Conservation (phyloP, 2,329 filamentous ascomycete species). For the Pestalotiopsis sp. region DNA sequence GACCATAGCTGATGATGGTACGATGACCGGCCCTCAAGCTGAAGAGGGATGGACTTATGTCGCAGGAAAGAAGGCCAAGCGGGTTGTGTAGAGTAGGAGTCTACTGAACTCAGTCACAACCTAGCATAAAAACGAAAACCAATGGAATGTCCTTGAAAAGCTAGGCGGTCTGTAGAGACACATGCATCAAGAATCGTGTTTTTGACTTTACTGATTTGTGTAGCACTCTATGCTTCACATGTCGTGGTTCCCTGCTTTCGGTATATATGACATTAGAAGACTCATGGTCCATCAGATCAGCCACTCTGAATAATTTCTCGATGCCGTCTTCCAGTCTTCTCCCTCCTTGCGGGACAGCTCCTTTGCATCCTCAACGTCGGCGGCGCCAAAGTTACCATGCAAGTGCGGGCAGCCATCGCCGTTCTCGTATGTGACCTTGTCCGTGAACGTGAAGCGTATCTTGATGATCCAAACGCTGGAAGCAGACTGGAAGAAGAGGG, state of each 20-base stretch:
- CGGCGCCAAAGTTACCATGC: conserved; percentile 58
- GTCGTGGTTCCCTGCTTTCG: no score
- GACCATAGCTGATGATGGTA: conserved; percentile 53
- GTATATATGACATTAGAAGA: not conserved
- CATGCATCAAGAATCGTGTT: no score
- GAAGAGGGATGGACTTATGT: conserved; percentile 25
- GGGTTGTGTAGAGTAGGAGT: not conserved
- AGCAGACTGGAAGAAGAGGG: conserved; percentile 30
- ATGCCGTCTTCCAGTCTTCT: conserved; percentile 50
- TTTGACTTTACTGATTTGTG: no score
- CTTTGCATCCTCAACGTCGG: conserved; percentile 50
- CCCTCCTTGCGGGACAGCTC: conserved; percentile 48
- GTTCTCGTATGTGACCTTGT: conserved; percentile 56
- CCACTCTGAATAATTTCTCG: conserved; percentile 42
- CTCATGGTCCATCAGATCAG: conserved; percentile 27
- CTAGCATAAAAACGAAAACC: no score
- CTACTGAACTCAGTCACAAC: no score
- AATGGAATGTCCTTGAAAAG: no score
- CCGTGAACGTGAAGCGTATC: conserved; percentile 49
- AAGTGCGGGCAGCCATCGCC: conserved; percentile 59
- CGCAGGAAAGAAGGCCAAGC: conserved; percentile 22
- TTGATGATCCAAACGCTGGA: conserved; percentile 40
- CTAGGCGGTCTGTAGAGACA: no score
- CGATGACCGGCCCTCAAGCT: conserved; percentile 44
- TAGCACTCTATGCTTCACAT: no score